Base-by-base conservation (phyloP, 129 eudicot species). In the Ambrosia trifida region DNA sequence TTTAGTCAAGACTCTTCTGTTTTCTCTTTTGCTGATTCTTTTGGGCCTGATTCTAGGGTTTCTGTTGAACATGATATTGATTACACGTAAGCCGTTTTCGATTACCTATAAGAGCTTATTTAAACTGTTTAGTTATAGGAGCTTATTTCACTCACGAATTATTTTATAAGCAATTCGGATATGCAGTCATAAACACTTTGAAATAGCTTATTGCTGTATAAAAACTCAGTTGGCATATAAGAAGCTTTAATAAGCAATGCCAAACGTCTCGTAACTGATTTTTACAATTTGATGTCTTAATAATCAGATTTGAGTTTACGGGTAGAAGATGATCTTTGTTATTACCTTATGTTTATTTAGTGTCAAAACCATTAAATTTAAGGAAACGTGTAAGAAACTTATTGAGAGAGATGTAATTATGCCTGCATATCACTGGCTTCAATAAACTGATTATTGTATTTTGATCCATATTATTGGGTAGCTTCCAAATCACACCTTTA, bases 1-100 rank as follows among this genome's bases (percentile, higher is more conserved):
- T 95, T 95, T 82, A 81, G 96, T 73, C 86, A 90, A 80, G 86
- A 94, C 58, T 86, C 96, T n/a, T 85, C 97, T 70, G 89, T 77
- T 80, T 81, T 77, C 68, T 80, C 92, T 53, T 94, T 94, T 79
- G 89, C 93, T 59, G 80, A 12, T 83, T 78, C 75, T 17, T 82
- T 88, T 59, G 89, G 87, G 54, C 75, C 85, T 17, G 87, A 79
- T 51, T 79, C 96, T 12, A 75, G 99, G 75, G 91, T 90, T 68
- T 85, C 85, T 16, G 94, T 90, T 68, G 99, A 95, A 81, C 85
- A 96, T 52, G 44, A 85, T 51, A 83, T 95, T 18, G 99, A 95
- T 72, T 90, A 86, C 89, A 82, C 97, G 97, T 95, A 81, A 87
- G 86, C 70, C 54, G 19, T 51, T 17, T 51, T 51, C 3, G 3